Evolutionary conservation across 1,139 yeast genomes (phyloP).

Genomic region (Pneumocystis sp.): DNA sequence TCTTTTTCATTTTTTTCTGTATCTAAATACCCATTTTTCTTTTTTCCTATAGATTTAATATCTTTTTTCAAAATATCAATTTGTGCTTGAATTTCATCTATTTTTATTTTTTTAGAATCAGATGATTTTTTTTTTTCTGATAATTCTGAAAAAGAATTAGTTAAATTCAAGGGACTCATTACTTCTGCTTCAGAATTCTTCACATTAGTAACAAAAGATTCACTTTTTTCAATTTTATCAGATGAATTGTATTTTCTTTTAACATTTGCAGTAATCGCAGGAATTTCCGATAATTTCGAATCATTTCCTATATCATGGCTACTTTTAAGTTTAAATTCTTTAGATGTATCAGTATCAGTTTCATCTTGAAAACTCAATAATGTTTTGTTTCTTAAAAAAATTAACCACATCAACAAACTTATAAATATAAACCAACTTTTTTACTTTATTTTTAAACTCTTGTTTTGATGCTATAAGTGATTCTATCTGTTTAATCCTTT

Average conservation of each 20-base stretch:
- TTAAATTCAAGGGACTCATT: background rate
- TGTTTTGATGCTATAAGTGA: background rate
- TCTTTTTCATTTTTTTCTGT: conserved; percentile 1
- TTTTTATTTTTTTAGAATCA: conserved; percentile 5
- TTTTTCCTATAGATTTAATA: conserved; percentile 8
- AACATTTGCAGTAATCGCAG: background rate
- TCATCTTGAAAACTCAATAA: conserved; percentile 24
- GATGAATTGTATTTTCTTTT: background rate
- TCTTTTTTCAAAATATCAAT: conserved; percentile 12
- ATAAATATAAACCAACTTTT: conserved; percentile 10
- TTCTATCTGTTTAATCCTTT: conserved; percentile 18
- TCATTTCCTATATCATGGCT: conserved; percentile 34
- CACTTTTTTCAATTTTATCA: background rate
- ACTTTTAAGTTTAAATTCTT: conserved; percentile 28
- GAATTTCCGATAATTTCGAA: conserved; percentile 16
- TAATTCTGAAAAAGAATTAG: conserved; percentile 1
- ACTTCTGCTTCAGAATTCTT: background rate
- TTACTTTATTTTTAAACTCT: conserved; percentile 14
- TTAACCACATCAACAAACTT: conserved; percentile 8
- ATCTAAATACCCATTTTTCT: background rate
- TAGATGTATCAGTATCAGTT: conserved; percentile 15
- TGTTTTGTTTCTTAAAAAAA: conserved; percentile 11
- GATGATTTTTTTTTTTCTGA: conserved; percentile 2
- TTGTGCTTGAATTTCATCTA: conserved; percentile 13
- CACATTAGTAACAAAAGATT: no score